These are phyloP conservation scores for Hydnomerulius pinastri DNA, from an alignment of 768 basidiomycete species.

Conservation along the genomic window DNA sequence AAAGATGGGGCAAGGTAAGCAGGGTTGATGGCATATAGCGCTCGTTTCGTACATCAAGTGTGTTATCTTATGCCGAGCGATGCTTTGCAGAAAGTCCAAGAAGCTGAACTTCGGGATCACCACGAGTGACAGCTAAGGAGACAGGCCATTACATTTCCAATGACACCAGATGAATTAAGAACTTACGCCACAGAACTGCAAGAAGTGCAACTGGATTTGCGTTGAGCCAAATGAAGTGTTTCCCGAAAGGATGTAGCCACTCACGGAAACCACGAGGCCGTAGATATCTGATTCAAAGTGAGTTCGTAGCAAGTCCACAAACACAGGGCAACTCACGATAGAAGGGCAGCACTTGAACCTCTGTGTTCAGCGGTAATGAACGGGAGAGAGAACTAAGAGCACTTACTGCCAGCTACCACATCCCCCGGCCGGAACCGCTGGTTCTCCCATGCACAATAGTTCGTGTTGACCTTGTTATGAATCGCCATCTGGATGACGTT, in stretches of 20 bases:
- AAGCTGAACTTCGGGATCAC: slow-evolving; percentile 66
- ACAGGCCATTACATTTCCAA: slow-evolving; percentile 1
- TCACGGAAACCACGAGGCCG: slow-evolving; percentile 57
- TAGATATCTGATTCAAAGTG: slow-evolving; percentile 51
- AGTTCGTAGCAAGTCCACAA: slow-evolving; percentile 7
- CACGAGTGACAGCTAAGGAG: slow-evolving; percentile 51
- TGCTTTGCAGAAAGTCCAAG: slow-evolving; percentile 59
- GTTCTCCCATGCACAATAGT: slow-evolving; percentile 40
- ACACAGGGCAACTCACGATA: slow-evolving; percentile 46
- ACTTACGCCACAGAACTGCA: slow-evolving; percentile 54
- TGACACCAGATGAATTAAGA: neutral
- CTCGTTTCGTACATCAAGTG: slow-evolving; percentile 51
- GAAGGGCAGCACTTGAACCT: slow-evolving; percentile 54
- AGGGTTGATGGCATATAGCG: neutral
- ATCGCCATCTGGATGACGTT: slow-evolving; percentile 63
- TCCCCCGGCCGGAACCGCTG: slow-evolving; percentile 55
- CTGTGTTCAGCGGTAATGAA: slow-evolving; percentile 8
- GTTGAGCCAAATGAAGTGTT: slow-evolving; percentile 6
- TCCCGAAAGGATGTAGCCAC: slow-evolving; percentile 15
- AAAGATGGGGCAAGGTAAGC: neutral
- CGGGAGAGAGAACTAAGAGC: neutral
- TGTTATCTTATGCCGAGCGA: slow-evolving; percentile 55
- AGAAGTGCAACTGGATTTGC: slow-evolving; percentile 46
- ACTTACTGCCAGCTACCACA: slow-evolving; percentile 55
- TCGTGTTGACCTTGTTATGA: slow-evolving; percentile 46